Percentiles rank a stretch among this genome's conserved stretches.
phyloP scores from a whole-genome alignment of 2,329 filamentous ascomycete genomes.

The Aspergillus sojae region DNA sequence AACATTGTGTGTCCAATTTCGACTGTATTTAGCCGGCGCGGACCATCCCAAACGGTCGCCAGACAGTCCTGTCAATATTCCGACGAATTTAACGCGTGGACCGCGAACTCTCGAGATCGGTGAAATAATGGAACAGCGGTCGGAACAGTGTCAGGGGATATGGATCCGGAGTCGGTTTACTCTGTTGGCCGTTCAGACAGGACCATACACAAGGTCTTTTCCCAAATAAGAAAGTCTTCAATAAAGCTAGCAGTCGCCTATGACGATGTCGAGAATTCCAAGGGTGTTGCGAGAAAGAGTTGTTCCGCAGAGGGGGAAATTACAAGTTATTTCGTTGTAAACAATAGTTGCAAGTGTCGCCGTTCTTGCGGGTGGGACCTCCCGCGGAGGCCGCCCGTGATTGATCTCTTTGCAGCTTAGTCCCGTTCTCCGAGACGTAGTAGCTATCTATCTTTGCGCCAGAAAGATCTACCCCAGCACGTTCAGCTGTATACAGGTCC shows the following conservation, averaged over 20 bases:
- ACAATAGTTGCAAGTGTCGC: constrained; percentile 15
- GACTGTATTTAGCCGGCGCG: constrained; percentile 37
- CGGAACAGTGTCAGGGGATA: constrained; percentile 37
- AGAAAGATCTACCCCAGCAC: background rate
- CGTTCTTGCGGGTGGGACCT: constrained; percentile 21
- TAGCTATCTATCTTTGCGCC: background rate
- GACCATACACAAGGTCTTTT: background rate
- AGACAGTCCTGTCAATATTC: constrained; percentile 1
- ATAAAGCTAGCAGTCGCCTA: background rate
- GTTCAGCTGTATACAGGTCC: background rate
- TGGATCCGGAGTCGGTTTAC: constrained; percentile 7
- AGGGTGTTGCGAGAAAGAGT: background rate
- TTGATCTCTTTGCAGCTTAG: constrained; percentile 13
- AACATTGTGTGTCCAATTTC: constrained; percentile 42
- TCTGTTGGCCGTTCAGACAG: constrained; percentile 3
- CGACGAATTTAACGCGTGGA: constrained; percentile 22
- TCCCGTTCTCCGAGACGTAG: background rate
- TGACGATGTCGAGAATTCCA: background rate
- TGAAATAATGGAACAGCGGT: constrained; percentile 21
- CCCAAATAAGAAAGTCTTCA: background rate
- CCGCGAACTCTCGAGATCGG: constrained; percentile 9
- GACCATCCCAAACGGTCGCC: constrained; percentile 35
- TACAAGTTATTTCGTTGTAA: constrained; percentile 11
- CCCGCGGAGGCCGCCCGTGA: constrained; percentile 23
- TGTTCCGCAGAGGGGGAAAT: constrained; percentile 9